Percentiles rank a stretch among this genome's conserved stretches.
phyloP scores from a whole-genome alignment of 306 rosid genomes.

The Macrotyloma uniflorum region DNA sequence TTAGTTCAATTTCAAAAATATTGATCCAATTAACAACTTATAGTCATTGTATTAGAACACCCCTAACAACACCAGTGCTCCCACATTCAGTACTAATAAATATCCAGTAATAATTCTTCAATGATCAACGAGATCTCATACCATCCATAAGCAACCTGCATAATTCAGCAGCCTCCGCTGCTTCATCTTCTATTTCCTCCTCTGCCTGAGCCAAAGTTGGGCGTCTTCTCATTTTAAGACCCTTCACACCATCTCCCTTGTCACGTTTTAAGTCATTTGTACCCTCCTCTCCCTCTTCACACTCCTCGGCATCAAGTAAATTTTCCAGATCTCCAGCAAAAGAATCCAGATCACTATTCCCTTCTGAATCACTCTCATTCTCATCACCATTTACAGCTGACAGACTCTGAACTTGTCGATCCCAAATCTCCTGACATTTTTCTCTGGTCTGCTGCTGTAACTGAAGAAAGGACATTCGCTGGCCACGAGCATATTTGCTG shows the following conservation, averaged over 20 bases:
- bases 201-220: slow-evolving; percentile 85
- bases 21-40: slow-evolving; percentile 14
- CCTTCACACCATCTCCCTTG: slow-evolving; percentile 85
- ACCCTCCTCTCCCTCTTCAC: slow-evolving; percentile 81
- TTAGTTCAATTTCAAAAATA: slow-evolving; percentile 25
- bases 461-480: slow-evolving; percentile 97
- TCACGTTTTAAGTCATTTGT: slow-evolving; percentile 70
- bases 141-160: slow-evolving; percentile 93
- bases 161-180: slow-evolving; percentile 90
- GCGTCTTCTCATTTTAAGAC: slow-evolving; percentile 88
- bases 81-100: neutral
- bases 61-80: slow-evolving; percentile 10
- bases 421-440: slow-evolving; percentile 99
- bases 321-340: slow-evolving; percentile 98
- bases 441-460: slow-evolving; percentile 98
- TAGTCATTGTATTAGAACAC: neutral
- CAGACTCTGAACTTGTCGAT: slow-evolving; percentile 85
- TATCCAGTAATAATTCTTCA: slow-evolving; percentile 15
- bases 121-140: slow-evolving; percentile 44
- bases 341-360: slow-evolving; percentile 93
- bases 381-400: slow-evolving; percentile 78
- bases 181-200: slow-evolving; percentile 94
- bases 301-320: slow-evolving; percentile 97
- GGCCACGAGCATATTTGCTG: slow-evolving; percentile 97
- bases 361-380: slow-evolving; percentile 93